phyloP scores from a whole-genome alignment of 495 filamentous ascomycete species.

The Filosporella fistucella region DNA sequence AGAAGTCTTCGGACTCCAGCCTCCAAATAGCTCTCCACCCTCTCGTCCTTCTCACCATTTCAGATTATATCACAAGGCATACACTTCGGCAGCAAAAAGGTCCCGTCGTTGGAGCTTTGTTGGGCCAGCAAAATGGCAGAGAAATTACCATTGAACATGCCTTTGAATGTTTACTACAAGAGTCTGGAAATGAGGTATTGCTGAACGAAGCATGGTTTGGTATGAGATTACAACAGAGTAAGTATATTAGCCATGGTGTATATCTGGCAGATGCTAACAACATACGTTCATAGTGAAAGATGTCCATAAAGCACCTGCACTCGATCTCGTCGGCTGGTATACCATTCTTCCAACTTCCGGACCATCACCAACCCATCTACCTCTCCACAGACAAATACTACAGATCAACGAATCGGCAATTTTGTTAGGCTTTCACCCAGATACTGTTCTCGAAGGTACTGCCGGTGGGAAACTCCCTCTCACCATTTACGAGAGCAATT shows the following conservation, averaged over 20 bases:
- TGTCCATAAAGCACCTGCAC: slow-evolving; percentile 75
- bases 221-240: slow-evolving; percentile 79
- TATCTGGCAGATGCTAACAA: background rate
- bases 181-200: slow-evolving; percentile 43
- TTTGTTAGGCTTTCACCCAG: slow-evolving; percentile 77
- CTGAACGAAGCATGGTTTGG: slow-evolving; percentile 71
- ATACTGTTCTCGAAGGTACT: slow-evolving; percentile 26
- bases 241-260: slow-evolving; percentile 23
- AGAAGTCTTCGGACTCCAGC: slow-evolving; percentile 65
- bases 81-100: slow-evolving; percentile 67
- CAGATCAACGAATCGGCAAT: slow-evolving; percentile 77
- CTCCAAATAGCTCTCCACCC: slow-evolving; percentile 87
- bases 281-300: slow-evolving; percentile 59
- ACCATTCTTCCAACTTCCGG: slow-evolving; percentile 72
- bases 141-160: slow-evolving; percentile 89
- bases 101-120: slow-evolving; percentile 77
- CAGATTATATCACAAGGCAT: slow-evolving; percentile 92
- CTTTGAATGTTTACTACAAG: slow-evolving; percentile 68
- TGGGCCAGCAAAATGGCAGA: slow-evolving; percentile 87
- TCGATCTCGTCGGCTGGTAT: slow-evolving; percentile 96
- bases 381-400: slow-evolving; percentile 73
- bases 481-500: slow-evolving; percentile 83
- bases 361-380: slow-evolving; percentile 59
- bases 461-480: slow-evolving; percentile 79
- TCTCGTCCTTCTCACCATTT: slow-evolving; percentile 91